Evolutionary conservation across 2,329 filamentous ascomycete genomes (phyloP).

Genomic region (Hymenoscyphus fructigenus): DNA sequence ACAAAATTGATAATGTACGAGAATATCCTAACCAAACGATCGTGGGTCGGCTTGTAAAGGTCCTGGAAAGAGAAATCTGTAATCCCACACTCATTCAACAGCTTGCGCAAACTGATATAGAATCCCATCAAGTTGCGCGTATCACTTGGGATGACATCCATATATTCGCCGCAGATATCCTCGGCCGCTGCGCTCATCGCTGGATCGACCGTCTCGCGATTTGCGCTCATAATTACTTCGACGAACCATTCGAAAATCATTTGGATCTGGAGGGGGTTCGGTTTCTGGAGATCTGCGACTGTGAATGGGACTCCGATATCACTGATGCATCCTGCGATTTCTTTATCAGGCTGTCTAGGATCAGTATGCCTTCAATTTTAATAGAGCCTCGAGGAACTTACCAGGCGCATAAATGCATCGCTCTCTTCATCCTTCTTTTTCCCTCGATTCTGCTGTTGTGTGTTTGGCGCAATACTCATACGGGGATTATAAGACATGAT

Average conservation of each 20-base stretch:
- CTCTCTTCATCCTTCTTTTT: constrained; percentile 58
- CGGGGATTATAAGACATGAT: constrained; percentile 50
- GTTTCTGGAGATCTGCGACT: constrained; percentile 84
- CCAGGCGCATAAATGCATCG: constrained; percentile 57
- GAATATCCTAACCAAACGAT: constrained; percentile 90
- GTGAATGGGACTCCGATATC: constrained; percentile 93
- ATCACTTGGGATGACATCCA: constrained; percentile 81
- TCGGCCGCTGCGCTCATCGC: constrained; percentile 92
- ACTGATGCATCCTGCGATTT: constrained; percentile 95
- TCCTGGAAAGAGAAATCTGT: constrained; percentile 93
- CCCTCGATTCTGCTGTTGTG: constrained; percentile 46
- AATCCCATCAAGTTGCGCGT: constrained; percentile 95
- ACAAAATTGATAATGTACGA: constrained; percentile 99
- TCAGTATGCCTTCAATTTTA: constrained; percentile 6
- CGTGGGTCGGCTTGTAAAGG: constrained; percentile 85
- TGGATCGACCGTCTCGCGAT: constrained; percentile 88
- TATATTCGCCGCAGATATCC: constrained; percentile 78
- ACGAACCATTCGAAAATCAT: constrained; percentile 98
- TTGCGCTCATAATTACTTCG: constrained; percentile 89
- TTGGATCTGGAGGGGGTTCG: constrained; percentile 91
- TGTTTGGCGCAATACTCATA: constrained; percentile 50
- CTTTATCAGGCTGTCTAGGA: constrained; percentile 52
- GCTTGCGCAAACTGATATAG: constrained; percentile 76
- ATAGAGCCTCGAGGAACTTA: constrained; percentile 34
- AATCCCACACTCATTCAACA: constrained; percentile 86